Evolutionary conservation across 1,139 yeast genomes (phyloP).

Genomic region (Hyphopichia khmerensis): DNA sequence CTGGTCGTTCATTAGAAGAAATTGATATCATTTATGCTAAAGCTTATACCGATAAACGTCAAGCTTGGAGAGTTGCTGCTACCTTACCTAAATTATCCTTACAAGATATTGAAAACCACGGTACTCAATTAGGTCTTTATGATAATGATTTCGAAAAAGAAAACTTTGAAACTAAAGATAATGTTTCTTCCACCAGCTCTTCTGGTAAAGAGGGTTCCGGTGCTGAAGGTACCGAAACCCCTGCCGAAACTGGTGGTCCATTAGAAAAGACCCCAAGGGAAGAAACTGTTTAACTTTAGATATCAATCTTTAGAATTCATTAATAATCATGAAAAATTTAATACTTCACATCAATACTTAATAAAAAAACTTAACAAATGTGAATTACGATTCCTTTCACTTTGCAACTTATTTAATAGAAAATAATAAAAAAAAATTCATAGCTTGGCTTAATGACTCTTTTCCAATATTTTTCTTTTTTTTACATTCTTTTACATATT

Average conservation of each 20-base stretch:
- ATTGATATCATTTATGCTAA: constrained; percentile 45
- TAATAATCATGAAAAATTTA: too few relatives aligned
- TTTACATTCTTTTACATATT: neutral
- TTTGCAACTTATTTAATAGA: neutral
- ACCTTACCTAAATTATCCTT: constrained; percentile 44
- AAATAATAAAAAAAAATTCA: neutral
- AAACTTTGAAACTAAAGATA: constrained; percentile 31
- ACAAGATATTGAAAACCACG: constrained; percentile 47
- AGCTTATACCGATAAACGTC: constrained; percentile 43
- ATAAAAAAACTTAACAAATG: neutral
- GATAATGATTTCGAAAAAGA: constrained; percentile 42
- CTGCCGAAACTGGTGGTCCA: constrained; percentile 3
- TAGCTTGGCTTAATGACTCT: neutral
- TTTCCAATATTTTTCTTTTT: neutral
- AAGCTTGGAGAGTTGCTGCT: constrained; percentile 50
- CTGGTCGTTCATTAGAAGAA: constrained; percentile 46
- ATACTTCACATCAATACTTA: too few relatives aligned
- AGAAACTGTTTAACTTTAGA: neutral
- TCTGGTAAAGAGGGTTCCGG: constrained; percentile 17
- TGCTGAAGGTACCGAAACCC: neutral
- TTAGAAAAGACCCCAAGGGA: constrained; percentile 1
- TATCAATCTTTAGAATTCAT: too few relatives aligned
- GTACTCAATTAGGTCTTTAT: constrained; percentile 45
- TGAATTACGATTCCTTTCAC: neutral
- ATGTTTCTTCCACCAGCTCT: constrained; percentile 18